These are phyloP conservation scores for Alternaria atra DNA, from an alignment of 2,329 filamentous ascomycete genomes.

Conservation along the genomic window DNA sequence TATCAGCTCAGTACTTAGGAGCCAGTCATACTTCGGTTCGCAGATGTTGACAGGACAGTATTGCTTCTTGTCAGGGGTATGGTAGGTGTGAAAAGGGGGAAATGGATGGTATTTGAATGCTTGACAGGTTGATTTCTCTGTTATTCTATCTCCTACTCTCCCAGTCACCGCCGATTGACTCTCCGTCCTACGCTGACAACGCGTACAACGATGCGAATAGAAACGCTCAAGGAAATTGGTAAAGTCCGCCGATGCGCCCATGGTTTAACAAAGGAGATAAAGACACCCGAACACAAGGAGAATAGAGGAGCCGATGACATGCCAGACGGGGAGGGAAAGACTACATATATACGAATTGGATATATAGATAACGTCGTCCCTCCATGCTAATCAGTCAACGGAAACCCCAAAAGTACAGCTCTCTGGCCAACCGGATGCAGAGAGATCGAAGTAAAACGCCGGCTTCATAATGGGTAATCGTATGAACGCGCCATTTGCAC, in stretches of 20 bases:
- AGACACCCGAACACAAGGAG: constrained; percentile 14
- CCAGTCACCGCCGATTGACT: constrained; percentile 1
- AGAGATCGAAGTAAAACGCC: constrained; percentile 28
- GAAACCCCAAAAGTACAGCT: constrained; percentile 8
- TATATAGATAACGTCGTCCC: constrained; percentile 13
- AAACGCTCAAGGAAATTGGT: constrained; percentile 8
- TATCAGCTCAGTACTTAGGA: neutral
- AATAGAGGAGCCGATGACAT: constrained; percentile 6
- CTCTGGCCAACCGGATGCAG: constrained; percentile 15
- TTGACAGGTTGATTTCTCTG: constrained; percentile 11
- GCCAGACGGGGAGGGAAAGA: constrained; percentile 2
- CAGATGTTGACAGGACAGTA: neutral
- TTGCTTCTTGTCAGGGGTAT: neutral
- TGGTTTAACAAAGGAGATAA: constrained; percentile 15
- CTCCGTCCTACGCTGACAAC: neutral
- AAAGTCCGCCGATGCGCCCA: constrained; percentile 7
- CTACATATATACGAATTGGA: constrained; percentile 14
- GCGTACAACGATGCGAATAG: neutral
- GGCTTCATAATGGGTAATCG: constrained; percentile 29
- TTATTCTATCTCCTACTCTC: constrained; percentile 7
- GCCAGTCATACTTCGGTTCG: neutral
- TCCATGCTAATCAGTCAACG: constrained; percentile 8
- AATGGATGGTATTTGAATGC: constrained; percentile 2
- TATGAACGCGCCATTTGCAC: constrained; percentile 18
- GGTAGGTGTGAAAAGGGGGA: neutral